Evolutionary conservation across 2,329 filamentous ascomycete species (phyloP), one percentile per base, ranked within the genome.

Genomic region (Apiospora aurea): DNA sequence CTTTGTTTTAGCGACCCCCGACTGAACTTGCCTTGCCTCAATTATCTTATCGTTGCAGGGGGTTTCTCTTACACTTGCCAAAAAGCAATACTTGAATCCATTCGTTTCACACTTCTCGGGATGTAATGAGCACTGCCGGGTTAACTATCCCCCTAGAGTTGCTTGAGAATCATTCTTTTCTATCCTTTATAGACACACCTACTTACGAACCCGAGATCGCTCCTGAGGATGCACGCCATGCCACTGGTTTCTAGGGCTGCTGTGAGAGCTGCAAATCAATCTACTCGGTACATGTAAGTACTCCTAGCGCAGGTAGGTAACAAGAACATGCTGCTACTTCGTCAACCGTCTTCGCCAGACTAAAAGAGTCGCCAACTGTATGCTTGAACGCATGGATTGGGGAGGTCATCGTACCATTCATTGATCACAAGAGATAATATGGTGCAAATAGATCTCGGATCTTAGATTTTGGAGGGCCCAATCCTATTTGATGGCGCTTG

Each of bases 11-110:
- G 44, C 44, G 16, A 47, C 44, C 44, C 4, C 7, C 44, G 44
- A 47, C 14, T 47, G 2, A 7, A 21, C 44, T 49, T 49, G 47
- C 47, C 21, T 49, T 49, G 21, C 14, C 7, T 47, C 26, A 29
- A 29, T 29, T 61, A 61, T 61, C 53, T 61, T 61, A 61, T 61
- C 53, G 29, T 34, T 11, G 4, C 26, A 21, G 51, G 6, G 51
- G 51, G 26, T n/a, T n/a, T 57, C 53, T 61, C 53, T 21, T 61
- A 14, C 26, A 61, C 53, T 61, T 61, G 51, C 51, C 51, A 6
- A 57, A 44, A 44, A 46, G 44, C 14, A 46, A 18, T 46, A 18
- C 44, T 6, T 47, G 7, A 16, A 16, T 47, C 44, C 16, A 21
- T 21, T 7, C 6, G 34, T 47, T 47, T 47, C 44, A 21, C 16